Base-by-base conservation (phyloP, 2,329 filamentous ascomycete genomes). In the Diaporthe citri region DNA sequence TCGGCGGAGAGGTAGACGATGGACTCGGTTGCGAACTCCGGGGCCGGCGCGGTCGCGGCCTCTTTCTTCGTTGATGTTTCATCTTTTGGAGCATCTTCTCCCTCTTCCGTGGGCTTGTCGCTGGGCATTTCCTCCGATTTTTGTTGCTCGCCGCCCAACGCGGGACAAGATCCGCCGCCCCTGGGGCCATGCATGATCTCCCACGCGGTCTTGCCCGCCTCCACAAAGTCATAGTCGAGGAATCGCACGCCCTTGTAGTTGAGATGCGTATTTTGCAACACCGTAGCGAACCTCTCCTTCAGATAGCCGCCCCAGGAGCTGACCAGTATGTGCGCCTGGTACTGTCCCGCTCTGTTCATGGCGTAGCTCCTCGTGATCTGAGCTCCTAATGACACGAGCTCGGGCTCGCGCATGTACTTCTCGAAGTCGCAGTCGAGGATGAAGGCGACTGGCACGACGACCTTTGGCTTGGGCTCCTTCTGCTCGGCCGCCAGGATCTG, bases 341-440 rank as follows among this genome's bases (percentile, higher is more conserved):
- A 96, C 10, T 82, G 85, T 0, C 93, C 88, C 74, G 89, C 91
- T 75, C 90, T 90, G 84, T 98, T 98, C 80, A 98, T 95, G 28
- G 95, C 95, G 84, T 99, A 99, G 74, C 90, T 93, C 74, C 97
- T 88, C 12, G 95, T 97, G 76, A 99, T 88, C 83, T 99, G 97
- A 74, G 92, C 91, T 1, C 91, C 91, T 17, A 99, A 88, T 6
- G 95, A 98, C 73, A 96, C 92, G 41, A 94, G 87, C 84, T 99
- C 97, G 79, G 94, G 93, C 51, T 96, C 94, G 69, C 88, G 89
- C 97, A 99, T 99, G 81, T 96, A 90, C 56, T 94, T 88, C 82
- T 99, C 96, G 82, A 97, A 99, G 78, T 94, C 92, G 84, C 96
- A 98, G 85, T 99, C 97, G 77, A 99, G 86, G 75, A 99, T 88